Conservation (phyloP, 2,329 filamentous ascomycete genomes). For the Alternaria sp. region DNA sequence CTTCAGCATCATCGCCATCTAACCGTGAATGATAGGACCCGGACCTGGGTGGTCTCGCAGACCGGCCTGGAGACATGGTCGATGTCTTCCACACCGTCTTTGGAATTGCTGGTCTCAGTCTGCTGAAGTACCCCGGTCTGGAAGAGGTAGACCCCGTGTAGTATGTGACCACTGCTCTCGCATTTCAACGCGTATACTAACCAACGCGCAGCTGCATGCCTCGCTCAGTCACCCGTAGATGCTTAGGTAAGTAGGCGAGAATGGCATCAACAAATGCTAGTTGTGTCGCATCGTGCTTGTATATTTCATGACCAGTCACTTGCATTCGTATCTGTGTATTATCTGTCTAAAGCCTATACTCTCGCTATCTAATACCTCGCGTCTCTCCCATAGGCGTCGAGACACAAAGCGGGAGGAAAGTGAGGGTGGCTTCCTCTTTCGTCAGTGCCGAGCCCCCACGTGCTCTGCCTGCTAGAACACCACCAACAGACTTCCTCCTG, state of each 20-base stretch:
- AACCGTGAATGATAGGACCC: slow-evolving; percentile 61
- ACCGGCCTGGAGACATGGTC: slow-evolving; percentile 91
- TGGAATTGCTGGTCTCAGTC: slow-evolving; percentile 83
- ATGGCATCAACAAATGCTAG: background rate
- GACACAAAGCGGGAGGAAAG: slow-evolving; percentile 76
- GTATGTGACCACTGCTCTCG: slow-evolving; percentile 55
- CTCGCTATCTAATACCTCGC: slow-evolving; percentile 76
- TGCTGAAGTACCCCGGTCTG: slow-evolving; percentile 78
- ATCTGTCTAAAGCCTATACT: slow-evolving; percentile 47
- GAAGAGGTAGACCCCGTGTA: slow-evolving; percentile 87
- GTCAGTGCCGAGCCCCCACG: slow-evolving; percentile 35
- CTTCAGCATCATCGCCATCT: background rate
- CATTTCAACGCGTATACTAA: slow-evolving; percentile 8
- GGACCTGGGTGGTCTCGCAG: slow-evolving; percentile 83
- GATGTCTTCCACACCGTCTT: slow-evolving; percentile 97
- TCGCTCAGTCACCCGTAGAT: slow-evolving; percentile 44
- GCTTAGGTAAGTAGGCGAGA: slow-evolving; percentile 28
- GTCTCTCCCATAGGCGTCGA: slow-evolving; percentile 61
- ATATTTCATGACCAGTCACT: background rate
- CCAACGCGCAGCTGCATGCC: slow-evolving; percentile 48
- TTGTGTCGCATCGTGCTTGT: background rate
- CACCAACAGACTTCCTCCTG: slow-evolving; percentile 38
- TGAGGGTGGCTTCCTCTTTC: slow-evolving; percentile 47
- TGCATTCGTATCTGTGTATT: background rate
- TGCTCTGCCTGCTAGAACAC: slow-evolving; percentile 34